These are phyloP conservation scores for Pholiota molesta DNA, from an alignment of 768 basidiomycete genomes.

Conservation along the genomic window DNA sequence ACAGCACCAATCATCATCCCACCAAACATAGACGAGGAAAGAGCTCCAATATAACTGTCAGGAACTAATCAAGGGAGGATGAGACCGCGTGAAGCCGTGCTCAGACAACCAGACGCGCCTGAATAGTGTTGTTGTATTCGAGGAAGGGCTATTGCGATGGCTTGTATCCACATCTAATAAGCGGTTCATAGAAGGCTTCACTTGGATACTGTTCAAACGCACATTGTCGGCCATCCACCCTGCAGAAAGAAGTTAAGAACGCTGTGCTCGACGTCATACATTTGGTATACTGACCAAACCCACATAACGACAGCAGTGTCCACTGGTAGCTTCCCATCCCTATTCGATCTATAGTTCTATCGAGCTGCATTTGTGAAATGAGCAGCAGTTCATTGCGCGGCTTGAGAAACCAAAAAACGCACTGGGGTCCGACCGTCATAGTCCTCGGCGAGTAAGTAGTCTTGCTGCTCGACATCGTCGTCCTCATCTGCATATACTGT, in stretches of 20 bases:
- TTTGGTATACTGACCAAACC: constrained; percentile 66
- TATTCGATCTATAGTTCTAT: constrained; percentile 87
- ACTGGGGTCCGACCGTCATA: constrained; percentile 54
- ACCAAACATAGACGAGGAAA: constrained; percentile 89
- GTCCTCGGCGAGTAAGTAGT: constrained; percentile 32
- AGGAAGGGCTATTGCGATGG: constrained; percentile 92
- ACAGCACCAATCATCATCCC: constrained; percentile 98
- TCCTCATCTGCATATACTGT: constrained; percentile 33
- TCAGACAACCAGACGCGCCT: constrained; percentile 42
- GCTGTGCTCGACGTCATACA: not conserved
- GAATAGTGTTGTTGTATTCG: constrained; percentile 89
- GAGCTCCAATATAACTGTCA: constrained; percentile 73
- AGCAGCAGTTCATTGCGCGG: constrained; percentile 3
- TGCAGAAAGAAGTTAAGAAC: constrained; percentile 28
- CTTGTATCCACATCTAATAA: constrained; percentile 90
- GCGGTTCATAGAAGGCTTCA: not conserved
- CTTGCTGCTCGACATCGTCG: constrained; percentile 38
- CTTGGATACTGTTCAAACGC: constrained; percentile 30
- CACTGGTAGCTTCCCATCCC: constrained; percentile 93
- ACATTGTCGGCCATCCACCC: constrained; percentile 97
- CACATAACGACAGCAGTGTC: constrained; percentile 81
- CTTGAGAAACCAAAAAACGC: constrained; percentile 15
- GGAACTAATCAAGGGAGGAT: constrained; percentile 48
- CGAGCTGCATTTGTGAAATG: constrained; percentile 43
- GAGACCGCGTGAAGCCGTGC: not conserved